Conservation (phyloP, 495 filamentous ascomycete genomes). For the Penicillium pulvis region DNA sequence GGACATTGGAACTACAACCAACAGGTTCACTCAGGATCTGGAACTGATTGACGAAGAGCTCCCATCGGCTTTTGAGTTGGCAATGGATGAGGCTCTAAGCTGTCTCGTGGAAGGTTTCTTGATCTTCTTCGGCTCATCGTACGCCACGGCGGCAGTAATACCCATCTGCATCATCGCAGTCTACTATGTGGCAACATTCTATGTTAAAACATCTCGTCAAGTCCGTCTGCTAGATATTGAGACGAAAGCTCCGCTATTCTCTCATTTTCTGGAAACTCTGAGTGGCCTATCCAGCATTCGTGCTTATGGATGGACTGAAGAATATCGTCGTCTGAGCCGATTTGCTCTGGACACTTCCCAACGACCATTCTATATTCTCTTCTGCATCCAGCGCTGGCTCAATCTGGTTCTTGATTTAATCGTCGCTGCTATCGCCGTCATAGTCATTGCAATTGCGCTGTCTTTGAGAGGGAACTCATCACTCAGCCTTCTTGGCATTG, state of each 20-base stretch:
- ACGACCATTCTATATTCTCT: slow-evolving; percentile 56
- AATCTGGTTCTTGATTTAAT: slow-evolving; percentile 64
- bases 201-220: slow-evolving; percentile 49
- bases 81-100: slow-evolving; percentile 14
- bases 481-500: slow-evolving; percentile 30
- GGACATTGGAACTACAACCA: slow-evolving; percentile 26
- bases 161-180: slow-evolving; percentile 22
- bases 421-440: slow-evolving; percentile 56
- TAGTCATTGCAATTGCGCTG: slow-evolving; percentile 43
- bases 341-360: slow-evolving; percentile 58
- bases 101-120: slow-evolving; percentile 21
- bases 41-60: slow-evolving; percentile 55
- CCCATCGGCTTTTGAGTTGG: slow-evolving; percentile 17
- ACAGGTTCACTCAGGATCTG: slow-evolving; percentile 38
- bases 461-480: slow-evolving; percentile 21
- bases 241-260: slow-evolving; percentile 64
- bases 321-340: slow-evolving; percentile 61
- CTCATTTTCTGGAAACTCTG: slow-evolving; percentile 67
- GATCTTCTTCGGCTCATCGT: slow-evolving; percentile 26
- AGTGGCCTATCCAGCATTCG: slow-evolving; percentile 71
- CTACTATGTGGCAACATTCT: slow-evolving; percentile 24
- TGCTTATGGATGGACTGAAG: slow-evolving; percentile 63
- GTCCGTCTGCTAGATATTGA: slow-evolving; percentile 60
- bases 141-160: slow-evolving; percentile 19
- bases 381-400: slow-evolving; percentile 73